These are phyloP conservation scores for Skeletonema tropicum DNA, from an alignment of 108 stramenopile genomes.

Conservation along the genomic window DNA sequence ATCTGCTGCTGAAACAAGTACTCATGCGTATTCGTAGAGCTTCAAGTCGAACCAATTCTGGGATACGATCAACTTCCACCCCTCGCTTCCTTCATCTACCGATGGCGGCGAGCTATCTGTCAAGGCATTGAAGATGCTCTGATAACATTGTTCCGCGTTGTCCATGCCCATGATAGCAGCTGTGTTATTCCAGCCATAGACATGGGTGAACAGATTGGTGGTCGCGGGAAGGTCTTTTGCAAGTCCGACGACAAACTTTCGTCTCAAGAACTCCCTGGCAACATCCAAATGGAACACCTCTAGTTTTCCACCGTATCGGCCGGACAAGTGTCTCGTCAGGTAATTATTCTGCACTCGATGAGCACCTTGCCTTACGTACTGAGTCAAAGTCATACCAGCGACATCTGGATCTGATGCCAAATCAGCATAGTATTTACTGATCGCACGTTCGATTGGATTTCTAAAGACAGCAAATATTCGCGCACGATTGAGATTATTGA, in stretches of 20 bases:
- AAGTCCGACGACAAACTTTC: slow-evolving; percentile 55
- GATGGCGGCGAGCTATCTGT: slow-evolving; percentile 28
- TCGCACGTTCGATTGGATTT: slow-evolving; percentile 56
- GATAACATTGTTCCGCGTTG: slow-evolving; percentile 26
- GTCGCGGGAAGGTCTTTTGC: slow-evolving; percentile 42
- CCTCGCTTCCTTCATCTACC: slow-evolving; percentile 49
- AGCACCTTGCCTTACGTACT: slow-evolving; percentile 30
- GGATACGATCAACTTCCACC: slow-evolving; percentile 53
- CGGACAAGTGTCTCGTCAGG: slow-evolving; percentile 51
- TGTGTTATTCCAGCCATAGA: slow-evolving; percentile 48
- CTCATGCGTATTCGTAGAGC: slow-evolving; percentile 57
- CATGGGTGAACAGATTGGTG: slow-evolving; percentile 34
- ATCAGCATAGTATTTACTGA: slow-evolving; percentile 57
- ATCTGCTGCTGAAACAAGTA: slow-evolving; percentile 49
- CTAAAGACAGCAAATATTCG: slow-evolving; percentile 54
- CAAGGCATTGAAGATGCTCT: slow-evolving; percentile 25
- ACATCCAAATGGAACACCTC: slow-evolving; percentile 35
- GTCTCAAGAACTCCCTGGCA: slow-evolving; percentile 55
- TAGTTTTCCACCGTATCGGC: slow-evolving; percentile 41
- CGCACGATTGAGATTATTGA: slow-evolving; percentile 33
- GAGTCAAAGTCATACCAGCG: slow-evolving; percentile 32
- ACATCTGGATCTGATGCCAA: slow-evolving; percentile 40
- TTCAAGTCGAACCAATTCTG: slow-evolving; percentile 62
- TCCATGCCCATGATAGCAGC: slow-evolving; percentile 23
- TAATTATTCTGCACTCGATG: slow-evolving; percentile 53